These are phyloP conservation scores for Ceratocystis colombiana DNA, from an alignment of 2,329 filamentous ascomycete genomes.

Conservation along the genomic window DNA sequence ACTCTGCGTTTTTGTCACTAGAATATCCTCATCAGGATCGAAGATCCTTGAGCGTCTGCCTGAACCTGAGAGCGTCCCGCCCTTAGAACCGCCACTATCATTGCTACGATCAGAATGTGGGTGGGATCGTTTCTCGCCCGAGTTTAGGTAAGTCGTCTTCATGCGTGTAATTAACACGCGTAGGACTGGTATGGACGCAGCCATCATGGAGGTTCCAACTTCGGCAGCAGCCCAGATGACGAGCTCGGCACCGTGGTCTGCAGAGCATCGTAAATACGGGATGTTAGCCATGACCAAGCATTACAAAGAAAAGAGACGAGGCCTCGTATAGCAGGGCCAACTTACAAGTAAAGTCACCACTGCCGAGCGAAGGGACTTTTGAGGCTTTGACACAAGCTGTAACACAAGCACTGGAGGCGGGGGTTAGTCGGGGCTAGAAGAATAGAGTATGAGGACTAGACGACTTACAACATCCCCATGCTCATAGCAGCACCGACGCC, in stretches of 20 bases:
- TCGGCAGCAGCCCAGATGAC: conserved; percentile 28
- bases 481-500: conserved; percentile 37
- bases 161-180: conserved; percentile 27
- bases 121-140: conserved; percentile 20
- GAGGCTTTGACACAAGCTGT: conserved; percentile 32
- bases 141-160: conserved; percentile 25
- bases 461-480: conserved; percentile 36
- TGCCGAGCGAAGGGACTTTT: conserved; percentile 28
- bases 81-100: background rate
- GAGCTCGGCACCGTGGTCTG: conserved; percentile 27
- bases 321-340: conserved; percentile 7
- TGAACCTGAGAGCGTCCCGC: background rate
- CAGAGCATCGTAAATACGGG: background rate
- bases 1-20: conserved; percentile 18
- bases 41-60: background rate
- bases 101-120: background rate
- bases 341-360: conserved; percentile 27
- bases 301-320: background rate
- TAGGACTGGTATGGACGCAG: conserved; percentile 28
- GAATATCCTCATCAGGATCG: conserved; percentile 17
- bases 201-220: conserved; percentile 27
- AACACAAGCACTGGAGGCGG: conserved; percentile 30
- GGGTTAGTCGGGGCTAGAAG: background rate
- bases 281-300: background rate
- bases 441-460: background rate